Percentiles rank a stretch among this genome's conserved stretches.
phyloP scores from a whole-genome alignment of 2,329 filamentous ascomycete species.

The Colletotrichum gloeosporioides region DNA sequence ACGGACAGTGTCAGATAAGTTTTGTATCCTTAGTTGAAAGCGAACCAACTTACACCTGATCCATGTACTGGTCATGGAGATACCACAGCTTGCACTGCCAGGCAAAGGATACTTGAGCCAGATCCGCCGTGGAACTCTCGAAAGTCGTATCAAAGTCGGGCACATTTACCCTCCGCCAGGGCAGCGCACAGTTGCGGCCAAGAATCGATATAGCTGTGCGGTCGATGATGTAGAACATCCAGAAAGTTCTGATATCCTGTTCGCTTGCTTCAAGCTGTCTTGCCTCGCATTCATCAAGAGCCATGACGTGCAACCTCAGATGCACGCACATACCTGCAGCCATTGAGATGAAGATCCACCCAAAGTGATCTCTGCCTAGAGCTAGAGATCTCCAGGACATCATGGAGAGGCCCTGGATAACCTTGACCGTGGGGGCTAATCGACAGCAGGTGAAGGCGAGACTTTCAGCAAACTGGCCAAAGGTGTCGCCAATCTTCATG shows the following conservation, averaged over 20 bases:
- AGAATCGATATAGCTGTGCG: slow-evolving; percentile 23
- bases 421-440: slow-evolving; percentile 9
- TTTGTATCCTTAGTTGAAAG: neutral
- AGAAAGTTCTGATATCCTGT: slow-evolving; percentile 20
- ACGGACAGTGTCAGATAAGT: neutral
- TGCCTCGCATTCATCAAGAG: slow-evolving; percentile 18
- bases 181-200: slow-evolving; percentile 21
- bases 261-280: slow-evolving; percentile 18
- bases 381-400: slow-evolving; percentile 23
- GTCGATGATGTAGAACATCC: slow-evolving; percentile 25
- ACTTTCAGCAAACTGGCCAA: slow-evolving; percentile 18
- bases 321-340: slow-evolving; percentile 23
- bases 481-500: slow-evolving; percentile 4
- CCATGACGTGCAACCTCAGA: slow-evolving; percentile 20
- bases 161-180: slow-evolving; percentile 22
- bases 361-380: slow-evolving; percentile 21
- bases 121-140: slow-evolving; percentile 4
- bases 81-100: slow-evolving; percentile 25
- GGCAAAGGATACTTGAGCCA: slow-evolving; percentile 17
- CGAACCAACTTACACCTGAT: slow-evolving; percentile 16
- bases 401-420: slow-evolving; percentile 23
- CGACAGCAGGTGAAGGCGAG: slow-evolving; percentile 21
- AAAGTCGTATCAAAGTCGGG: slow-evolving; percentile 17
- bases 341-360: slow-evolving; percentile 24
- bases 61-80: slow-evolving; percentile 24